Evolutionary conservation across 306 rosid species (phyloP).

Genomic region (Castanea sativa): DNA sequence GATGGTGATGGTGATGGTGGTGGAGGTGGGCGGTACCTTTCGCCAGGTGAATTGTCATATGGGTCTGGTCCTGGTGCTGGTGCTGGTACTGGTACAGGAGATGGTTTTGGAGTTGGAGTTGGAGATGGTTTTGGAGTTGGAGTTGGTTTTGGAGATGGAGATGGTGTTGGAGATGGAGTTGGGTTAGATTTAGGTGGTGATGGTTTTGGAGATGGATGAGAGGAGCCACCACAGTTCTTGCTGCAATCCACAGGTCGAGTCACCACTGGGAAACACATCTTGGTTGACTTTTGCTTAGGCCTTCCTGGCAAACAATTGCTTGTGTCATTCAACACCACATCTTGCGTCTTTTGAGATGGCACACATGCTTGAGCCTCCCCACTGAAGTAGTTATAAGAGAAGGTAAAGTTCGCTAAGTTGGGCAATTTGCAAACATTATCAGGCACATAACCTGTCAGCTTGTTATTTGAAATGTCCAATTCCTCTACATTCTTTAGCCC

Average conservation of each 20-base stretch:
- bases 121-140: neutral
- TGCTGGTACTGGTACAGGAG: neutral
- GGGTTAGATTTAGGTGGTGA: neutral
- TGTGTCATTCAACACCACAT: conserved; percentile 24
- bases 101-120: neutral
- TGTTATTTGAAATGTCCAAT: conserved; percentile 40
- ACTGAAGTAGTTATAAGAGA: conserved; percentile 52
- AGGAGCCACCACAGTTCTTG: conserved; percentile 35
- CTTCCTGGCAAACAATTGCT: conserved; percentile 50
- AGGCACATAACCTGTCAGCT: conserved; percentile 50
- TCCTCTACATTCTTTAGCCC: conserved; percentile 42
- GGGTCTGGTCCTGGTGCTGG: conserved; percentile 1
- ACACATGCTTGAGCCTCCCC: conserved; percentile 26
- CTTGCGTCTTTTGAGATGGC: neutral
- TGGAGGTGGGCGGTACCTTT: neutral
- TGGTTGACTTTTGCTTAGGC: conserved; percentile 44
- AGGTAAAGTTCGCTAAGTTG: conserved; percentile 43
- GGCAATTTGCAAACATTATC: conserved; percentile 52
- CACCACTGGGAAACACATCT: conserved; percentile 37
- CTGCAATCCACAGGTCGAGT: conserved; percentile 55
- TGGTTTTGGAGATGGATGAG: neutral
- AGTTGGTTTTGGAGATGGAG: neutral
- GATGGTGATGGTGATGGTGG: neutral
- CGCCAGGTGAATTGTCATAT: neutral
- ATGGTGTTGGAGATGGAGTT: neutral